Percentiles rank a stretch among this genome's conserved stretches.
phyloP scores from a whole-genome alignment of 192 early-diverging fungal species.

The Coemansia sp. region DNA sequence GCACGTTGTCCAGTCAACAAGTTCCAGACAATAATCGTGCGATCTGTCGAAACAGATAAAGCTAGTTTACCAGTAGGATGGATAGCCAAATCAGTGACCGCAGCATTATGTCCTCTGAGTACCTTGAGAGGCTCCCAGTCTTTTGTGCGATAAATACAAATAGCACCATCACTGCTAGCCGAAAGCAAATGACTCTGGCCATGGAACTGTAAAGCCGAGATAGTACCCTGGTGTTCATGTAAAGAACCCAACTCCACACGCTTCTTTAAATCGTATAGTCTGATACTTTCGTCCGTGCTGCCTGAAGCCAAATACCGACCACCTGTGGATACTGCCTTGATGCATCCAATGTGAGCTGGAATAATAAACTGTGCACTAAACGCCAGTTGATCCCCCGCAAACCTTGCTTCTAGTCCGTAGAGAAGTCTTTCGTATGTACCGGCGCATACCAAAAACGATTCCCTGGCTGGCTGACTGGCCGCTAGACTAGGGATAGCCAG shows the following conservation, averaged over 20 bases:
- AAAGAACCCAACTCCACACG: slow-evolving; percentile 89
- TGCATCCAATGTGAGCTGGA: slow-evolving; percentile 91
- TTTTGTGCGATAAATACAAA: slow-evolving; percentile 87
- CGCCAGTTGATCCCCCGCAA: slow-evolving; percentile 22
- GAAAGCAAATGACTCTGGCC: slow-evolving; percentile 81
- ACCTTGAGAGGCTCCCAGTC: slow-evolving; percentile 96
- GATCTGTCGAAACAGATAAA: slow-evolving; percentile 73
- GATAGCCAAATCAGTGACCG: slow-evolving; percentile 75
- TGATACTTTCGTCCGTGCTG: slow-evolving; percentile 92
- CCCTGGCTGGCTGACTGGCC: slow-evolving; percentile 17
- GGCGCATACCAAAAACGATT: slow-evolving; percentile 43
- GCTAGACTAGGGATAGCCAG: slow-evolving; percentile 5
- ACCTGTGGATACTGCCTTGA: slow-evolving; percentile 79
- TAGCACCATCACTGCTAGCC: slow-evolving; percentile 82
- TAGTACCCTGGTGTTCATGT: slow-evolving; percentile 88
- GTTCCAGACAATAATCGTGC: slow-evolving; percentile 72
- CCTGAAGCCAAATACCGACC: slow-evolving; percentile 87
- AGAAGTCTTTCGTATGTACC: slow-evolving; percentile 97
- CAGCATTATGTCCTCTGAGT: slow-evolving; percentile 71
- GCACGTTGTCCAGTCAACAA: slow-evolving; percentile 71
- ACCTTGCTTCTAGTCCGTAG: slow-evolving; percentile 79
- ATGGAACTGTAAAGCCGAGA: slow-evolving; percentile 82
- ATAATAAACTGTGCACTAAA: slow-evolving; percentile 83
- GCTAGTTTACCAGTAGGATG: slow-evolving; percentile 97
- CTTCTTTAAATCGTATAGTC: slow-evolving; percentile 83